A percentile compares a stretch with the other conserved stretches of the same genome.
Evolutionary conservation across 306 rosid species (phyloP).

Genomic region (Delonix regia): DNA sequence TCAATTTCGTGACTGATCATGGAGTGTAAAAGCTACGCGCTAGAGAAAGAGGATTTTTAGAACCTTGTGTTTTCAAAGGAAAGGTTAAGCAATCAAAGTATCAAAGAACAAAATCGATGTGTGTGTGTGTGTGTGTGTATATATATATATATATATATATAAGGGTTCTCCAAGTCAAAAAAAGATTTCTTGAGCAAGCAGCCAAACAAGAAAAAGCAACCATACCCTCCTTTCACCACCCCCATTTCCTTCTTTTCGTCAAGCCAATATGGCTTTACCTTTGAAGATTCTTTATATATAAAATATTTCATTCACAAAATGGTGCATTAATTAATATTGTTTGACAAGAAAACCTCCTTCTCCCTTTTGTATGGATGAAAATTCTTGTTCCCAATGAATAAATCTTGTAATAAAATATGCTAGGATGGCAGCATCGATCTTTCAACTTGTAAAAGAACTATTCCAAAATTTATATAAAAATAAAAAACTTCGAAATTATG

Average conservation of each 20-base stretch:
- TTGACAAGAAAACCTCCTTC: conserved; percentile 26
- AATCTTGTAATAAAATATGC: not conserved
- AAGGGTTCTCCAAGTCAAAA: conserved; percentile 74
- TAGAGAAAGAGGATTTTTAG: conserved; percentile 25
- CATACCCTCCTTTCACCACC: conserved; percentile 45
- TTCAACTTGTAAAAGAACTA: not conserved
- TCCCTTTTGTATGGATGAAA: conserved; percentile 8
- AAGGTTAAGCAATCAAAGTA: conserved; percentile 37
- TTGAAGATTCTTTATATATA: conserved; percentile 55
- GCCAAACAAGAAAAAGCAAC: conserved; percentile 76
- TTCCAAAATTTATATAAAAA: no score
- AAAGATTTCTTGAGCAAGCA: conserved; percentile 78
- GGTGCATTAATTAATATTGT: conserved; percentile 25
- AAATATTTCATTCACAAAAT: conserved; percentile 37
- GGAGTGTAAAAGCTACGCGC: conserved; percentile 37
- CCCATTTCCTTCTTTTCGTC: conserved; percentile 38
- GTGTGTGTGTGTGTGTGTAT: no score
- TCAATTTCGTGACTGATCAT: not conserved
- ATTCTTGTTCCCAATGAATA: not conserved
- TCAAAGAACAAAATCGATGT: conserved; percentile 47
- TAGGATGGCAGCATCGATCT: not conserved
- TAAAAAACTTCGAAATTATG: no score
- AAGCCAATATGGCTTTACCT: conserved; percentile 55
- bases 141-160: not conserved
- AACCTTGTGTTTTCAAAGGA: conserved; percentile 36